Evolutionary conservation across 768 basidiomycete species (phyloP), one percentile per base, ranked within the genome.

Genomic region (Mrakia gelida): DNA sequence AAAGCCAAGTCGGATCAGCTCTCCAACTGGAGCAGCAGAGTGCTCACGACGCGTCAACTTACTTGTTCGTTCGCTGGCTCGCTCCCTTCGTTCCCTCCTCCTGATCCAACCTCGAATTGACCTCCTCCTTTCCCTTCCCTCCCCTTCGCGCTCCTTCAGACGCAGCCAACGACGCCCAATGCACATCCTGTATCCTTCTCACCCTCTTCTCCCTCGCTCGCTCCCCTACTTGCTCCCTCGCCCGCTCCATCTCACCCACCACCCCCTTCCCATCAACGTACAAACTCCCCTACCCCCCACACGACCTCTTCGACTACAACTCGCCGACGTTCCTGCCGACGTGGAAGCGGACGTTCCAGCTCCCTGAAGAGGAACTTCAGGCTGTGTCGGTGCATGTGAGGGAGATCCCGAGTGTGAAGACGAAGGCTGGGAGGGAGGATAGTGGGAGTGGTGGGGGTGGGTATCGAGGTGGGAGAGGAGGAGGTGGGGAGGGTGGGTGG

Each of bases 81-180:
- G 21, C 3, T 41, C 21, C 13, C 30, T 65, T 41, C 38, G 32
- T 41, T 45, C 41, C 11, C 41, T 43, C 41, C 7, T n/a, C n/a
- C n/a, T n/a, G n/a, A n/a, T 38, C 38, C 38, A 38, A 3, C 43
- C 68, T 5, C 21, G 6, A 34, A 13, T 6, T 49, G 1, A 13
- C 49, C 38, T 45, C 52, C 71, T 26, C 10, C 41, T 3, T 28
- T 28, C 38, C 6, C 70, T 23, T 49, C 43, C 11, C 28, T 30
- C 65, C 32, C 8, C 65, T 21, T 41, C 65, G 0, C 21, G 10
- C 67, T n/a, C 41, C 23, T 26, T 34, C 41, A 70, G 67, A 70
- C 67, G 67, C 67, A 4, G 67, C 67, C 67, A 70, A 70, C 67
- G 67, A 70, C 52, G 28, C 45, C 71, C 43, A 49, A 49, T 73